phyloP scores from a whole-genome alignment of 1,284 basidiomycete genomes.

The Puccinia novopanici region DNA sequence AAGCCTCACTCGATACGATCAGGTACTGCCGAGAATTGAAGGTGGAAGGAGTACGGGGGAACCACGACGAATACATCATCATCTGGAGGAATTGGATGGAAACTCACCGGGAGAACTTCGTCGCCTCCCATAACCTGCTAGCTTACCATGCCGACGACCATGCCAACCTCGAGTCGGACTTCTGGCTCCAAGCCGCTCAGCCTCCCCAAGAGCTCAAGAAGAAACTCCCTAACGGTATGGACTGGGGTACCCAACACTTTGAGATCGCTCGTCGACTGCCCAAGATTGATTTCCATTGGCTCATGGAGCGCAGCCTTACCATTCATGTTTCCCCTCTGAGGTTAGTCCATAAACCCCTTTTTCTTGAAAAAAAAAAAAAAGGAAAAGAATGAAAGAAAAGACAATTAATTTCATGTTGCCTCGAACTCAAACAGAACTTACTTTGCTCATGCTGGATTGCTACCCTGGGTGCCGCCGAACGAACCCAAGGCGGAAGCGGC shows the following conservation, averaged over 20 bases:
- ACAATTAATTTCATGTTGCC: no score
- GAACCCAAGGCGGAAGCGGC: background rate
- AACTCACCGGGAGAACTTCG: background rate
- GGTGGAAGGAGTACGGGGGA: slow-evolving; percentile 32
- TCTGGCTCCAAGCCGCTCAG: slow-evolving; percentile 11
- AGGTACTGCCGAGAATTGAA: slow-evolving; percentile 31
- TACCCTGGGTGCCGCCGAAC: slow-evolving; percentile 29
- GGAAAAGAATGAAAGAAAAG: no score
- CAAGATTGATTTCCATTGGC: slow-evolving; percentile 36
- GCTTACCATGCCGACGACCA: background rate
- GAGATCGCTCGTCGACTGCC: slow-evolving; percentile 43
- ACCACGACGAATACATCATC: slow-evolving; percentile 50
- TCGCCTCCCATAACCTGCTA: background rate
- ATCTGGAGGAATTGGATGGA: slow-evolving; percentile 51
- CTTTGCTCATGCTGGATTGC: slow-evolving; percentile 49
- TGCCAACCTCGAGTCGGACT: slow-evolving; percentile 26
- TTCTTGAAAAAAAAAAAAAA: background rate
- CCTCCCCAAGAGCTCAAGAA: slow-evolving; percentile 26
- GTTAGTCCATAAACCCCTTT: slow-evolving; percentile 8
- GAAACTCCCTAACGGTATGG: slow-evolving; percentile 44
- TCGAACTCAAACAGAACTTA: slow-evolving; percentile 35
- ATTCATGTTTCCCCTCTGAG: slow-evolving; percentile 22
- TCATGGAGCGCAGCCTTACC: slow-evolving; percentile 28
- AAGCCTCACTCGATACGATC: slow-evolving; percentile 39
- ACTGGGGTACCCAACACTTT: slow-evolving; percentile 48